Evolutionary conservation across 208 protist species (phyloP), one percentile per base, ranked within the genome.

Genomic region (Angomonas ambiguus): DNA sequence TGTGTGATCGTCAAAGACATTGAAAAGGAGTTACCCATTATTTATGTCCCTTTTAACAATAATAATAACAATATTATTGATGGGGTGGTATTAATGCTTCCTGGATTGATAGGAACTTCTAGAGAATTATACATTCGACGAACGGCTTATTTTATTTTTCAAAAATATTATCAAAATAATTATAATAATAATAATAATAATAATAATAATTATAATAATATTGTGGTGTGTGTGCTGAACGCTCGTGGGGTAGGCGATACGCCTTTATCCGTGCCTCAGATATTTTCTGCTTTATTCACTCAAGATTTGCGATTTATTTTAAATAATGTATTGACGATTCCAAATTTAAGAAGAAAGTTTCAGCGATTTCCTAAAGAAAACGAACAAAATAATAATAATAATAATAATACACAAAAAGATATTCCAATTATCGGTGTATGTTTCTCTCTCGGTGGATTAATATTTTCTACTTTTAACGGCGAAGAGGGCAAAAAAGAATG

Each of bases 361-460:
- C 20, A 48, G 6, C 5, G 16, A 28, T 18, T 24, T 13, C 16
- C 16, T 22, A 5, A 56, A 28, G 25, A 18, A 18, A 56, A 56
- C 27, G 24, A 56, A 18, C 16, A 18, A 18, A 56, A 56, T 56
- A 56, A 56, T 27, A 56, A 56, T 56, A 56, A 56, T 27, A 56
- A 56, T 56, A 56, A 56, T 27, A 56, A 56, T 27, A 18, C 16
- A 13, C 16, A 56, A 28, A 56, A 56, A 13, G 24, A 56, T n/a
- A 65, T 83, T 0, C 83, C 87, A 4, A 62, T 90, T 20, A n/a
- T 90, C n/a, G 83, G 57, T 28, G 4, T 89, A 22, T 83, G 60
- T 25, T 90, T 93, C 60, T 85, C 81, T 3, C 58, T 90, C 16
- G 87, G 87, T 24, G 87, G 87, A 1, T 27, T 82, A 1, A 80